Evolutionary conservation across 192 early-diverging fungal genomes (phyloP), one percentile per base, ranked within the genome.

Genomic region (Rhizophagus clarus): DNA sequence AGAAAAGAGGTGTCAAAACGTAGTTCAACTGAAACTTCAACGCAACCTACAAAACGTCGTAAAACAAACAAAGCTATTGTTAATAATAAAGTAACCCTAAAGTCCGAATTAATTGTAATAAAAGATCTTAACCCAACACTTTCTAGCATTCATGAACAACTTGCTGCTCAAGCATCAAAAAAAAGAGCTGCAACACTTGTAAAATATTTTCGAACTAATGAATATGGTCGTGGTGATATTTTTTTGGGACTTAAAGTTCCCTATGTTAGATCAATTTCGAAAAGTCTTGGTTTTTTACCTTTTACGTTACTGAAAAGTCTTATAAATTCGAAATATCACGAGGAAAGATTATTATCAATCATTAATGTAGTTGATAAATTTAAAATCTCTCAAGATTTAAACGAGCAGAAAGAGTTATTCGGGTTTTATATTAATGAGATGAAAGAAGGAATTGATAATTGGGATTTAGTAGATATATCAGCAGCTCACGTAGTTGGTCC

Each of bases 401-500:
- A 9, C 15, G 42, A 67, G 11, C 22, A 45, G 15, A 24, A 47
- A 28, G 32, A 9, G 1, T 67, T 77, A 15, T 77, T 77, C 31
- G 17, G 31, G 10, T 77, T 77, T 34, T 77, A 47, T 68, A 17
- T 51, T 40, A 47, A 63, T 8, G 62, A 77, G 10, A 77, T 77
- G 76, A 40, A 37, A 49, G 28, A 47, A 22, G 76, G 76, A 7
- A 37, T 77, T 67, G 45, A 77, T 51, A 77, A 77, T 31, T 77
- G 76, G 76, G 76, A 77, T 67, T 68, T 77, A 20, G 76, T 77
- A 26, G 76, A 77, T 45, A 67, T 63, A 0, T 77, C 76, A 29
- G 76, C 76, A 32, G 47, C 28, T 11, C 63, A 77, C 5, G 66
- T 77, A 4, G 76, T 67, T 26, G 76, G 76, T 29, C 40, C 26